A percentile compares a stretch with the other conserved stretches of the same genome.
These are phyloP conservation scores for Monosporascus sp. DNA, from an alignment of 2,329 filamentous ascomycete genomes.

Conservation along the genomic window DNA sequence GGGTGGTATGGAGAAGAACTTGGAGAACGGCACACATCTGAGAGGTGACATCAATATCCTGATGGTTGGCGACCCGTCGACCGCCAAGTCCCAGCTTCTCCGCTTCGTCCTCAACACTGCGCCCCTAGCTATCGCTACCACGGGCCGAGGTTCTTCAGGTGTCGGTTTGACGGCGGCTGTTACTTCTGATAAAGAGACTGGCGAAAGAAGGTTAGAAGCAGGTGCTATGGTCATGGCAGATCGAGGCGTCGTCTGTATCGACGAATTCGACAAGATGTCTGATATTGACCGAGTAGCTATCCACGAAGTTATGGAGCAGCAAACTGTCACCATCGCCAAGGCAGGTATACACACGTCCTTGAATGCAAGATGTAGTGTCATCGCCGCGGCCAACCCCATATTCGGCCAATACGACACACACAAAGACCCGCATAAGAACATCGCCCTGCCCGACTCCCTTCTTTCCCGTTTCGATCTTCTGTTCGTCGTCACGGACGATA, in stretches of 20 bases:
- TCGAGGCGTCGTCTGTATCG: constrained; percentile 95
- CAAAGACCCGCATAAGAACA: constrained; percentile 98
- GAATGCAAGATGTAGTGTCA: constrained; percentile 92
- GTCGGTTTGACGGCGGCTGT: constrained; percentile 97
- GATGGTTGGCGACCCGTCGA: constrained; percentile 98
- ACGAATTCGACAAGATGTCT: constrained; percentile 99
- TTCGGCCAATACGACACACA: constrained; percentile 98
- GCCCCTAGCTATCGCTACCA: constrained; percentile 92
- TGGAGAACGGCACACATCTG: constrained; percentile 96
- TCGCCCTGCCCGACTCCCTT: constrained; percentile 91
- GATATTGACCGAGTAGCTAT: constrained; percentile 97
- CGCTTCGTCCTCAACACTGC: constrained; percentile 97
- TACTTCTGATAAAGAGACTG: constrained; percentile 94
- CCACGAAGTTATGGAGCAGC: constrained; percentile 99
- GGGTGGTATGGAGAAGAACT: constrained; percentile 95
- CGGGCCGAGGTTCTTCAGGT: constrained; percentile 91
- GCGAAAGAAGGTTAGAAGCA: constrained; percentile 88
- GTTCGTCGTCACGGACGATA: constrained; percentile 97
- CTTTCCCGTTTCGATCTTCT: constrained; percentile 97
- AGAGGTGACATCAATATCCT: constrained; percentile 98
- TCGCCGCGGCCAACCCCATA: constrained; percentile 94
- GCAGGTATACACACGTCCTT: constrained; percentile 96
- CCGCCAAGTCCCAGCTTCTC: constrained; percentile 95
- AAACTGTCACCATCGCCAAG: constrained; percentile 98
- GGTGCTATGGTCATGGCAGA: constrained; percentile 99